Conservation (phyloP, 2,329 filamentous ascomycete genomes). For the Xylariaceae sp. region DNA sequence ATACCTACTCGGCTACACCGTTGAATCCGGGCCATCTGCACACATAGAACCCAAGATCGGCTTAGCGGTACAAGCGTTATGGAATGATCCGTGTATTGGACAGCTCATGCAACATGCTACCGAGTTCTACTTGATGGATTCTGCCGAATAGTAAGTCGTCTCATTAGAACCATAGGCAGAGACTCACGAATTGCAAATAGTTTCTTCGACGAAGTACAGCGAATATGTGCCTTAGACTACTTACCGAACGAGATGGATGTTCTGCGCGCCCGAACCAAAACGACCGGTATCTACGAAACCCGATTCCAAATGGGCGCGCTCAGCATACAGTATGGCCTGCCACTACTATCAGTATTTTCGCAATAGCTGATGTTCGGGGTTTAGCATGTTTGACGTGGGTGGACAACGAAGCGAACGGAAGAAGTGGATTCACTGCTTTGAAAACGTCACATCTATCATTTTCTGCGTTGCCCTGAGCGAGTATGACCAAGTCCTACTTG, state of each 20-base stretch:
- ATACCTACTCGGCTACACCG: slow-evolving; percentile 81
- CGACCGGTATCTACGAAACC: slow-evolving; percentile 98
- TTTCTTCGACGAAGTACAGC: slow-evolving; percentile 89
- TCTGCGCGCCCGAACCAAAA: slow-evolving; percentile 92
- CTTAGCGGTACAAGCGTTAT: slow-evolving; percentile 79
- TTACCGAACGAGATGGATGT: slow-evolving; percentile 94
- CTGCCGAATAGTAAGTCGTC: slow-evolving; percentile 77
- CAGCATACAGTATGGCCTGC: slow-evolving; percentile 82
- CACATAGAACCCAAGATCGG: slow-evolving; percentile 79
- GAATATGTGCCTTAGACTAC: slow-evolving; percentile 82
- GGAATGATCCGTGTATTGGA: slow-evolving; percentile 83
- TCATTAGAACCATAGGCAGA: too few relatives aligned
- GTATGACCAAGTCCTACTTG: slow-evolving; percentile 94
- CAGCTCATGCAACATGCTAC: slow-evolving; percentile 89
- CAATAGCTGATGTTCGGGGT: slow-evolving; percentile 3
- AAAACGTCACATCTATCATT: slow-evolving; percentile 99
- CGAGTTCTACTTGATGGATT: slow-evolving; percentile 99
- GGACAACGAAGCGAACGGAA: slow-evolving; percentile 96
- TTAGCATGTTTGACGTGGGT: slow-evolving; percentile 98
- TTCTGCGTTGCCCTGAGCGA: slow-evolving; percentile 98
- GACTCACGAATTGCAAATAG: slow-evolving; percentile 45
- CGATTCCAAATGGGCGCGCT: slow-evolving; percentile 98
- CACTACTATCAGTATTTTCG: not conserved
- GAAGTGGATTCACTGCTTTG: slow-evolving; percentile 99
- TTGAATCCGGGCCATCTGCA: slow-evolving; percentile 86